phyloP scores from a whole-genome alignment of 129 eudicot species.

The Pulicaria dysenterica region DNA sequence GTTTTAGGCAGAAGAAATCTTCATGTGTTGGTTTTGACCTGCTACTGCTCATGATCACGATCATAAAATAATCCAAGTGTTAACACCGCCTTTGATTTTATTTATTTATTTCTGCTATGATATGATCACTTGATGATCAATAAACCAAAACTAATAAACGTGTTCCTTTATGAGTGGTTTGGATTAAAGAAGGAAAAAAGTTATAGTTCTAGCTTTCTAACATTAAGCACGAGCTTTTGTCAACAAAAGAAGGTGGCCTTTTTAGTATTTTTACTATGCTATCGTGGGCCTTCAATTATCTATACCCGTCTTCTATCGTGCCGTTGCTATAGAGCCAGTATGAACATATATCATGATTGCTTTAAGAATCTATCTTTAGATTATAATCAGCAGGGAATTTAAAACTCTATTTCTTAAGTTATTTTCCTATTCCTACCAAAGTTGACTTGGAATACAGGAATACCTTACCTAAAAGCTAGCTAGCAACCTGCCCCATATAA shows the following conservation, averaged over 20 bases:
- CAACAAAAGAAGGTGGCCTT: constrained; percentile 34
- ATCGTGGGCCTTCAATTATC: constrained; percentile 18
- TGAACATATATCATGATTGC: constrained; percentile 28
- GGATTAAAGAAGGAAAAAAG: constrained; percentile 33
- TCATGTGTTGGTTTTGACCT: background rate
- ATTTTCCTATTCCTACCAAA: constrained; percentile 35
- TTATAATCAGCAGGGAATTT: constrained; percentile 22
- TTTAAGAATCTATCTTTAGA: constrained; percentile 18
- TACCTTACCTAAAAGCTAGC: constrained; percentile 25
- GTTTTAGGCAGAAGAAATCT: background rate
- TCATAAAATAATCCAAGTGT: background rate
- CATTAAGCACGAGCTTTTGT: constrained; percentile 29
- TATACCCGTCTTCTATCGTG: constrained; percentile 16
- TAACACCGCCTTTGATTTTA: constrained; percentile 21
- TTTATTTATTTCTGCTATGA: constrained; percentile 17
- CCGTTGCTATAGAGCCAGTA: constrained; percentile 5
- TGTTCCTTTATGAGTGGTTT: constrained; percentile 28
- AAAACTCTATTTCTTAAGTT: constrained; percentile 27
- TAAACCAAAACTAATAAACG: constrained; percentile 8
- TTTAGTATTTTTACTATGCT: constrained; percentile 27
- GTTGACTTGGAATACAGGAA: constrained; percentile 33
- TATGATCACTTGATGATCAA: constrained; percentile 23
- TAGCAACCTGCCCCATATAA: constrained; percentile 37
- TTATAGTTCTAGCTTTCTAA: constrained; percentile 17
- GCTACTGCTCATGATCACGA: constrained; percentile 21